These are phyloP conservation scores for Annulohypoxylon maeteangense DNA, from an alignment of 495 filamentous ascomycete genomes.

Conservation along the genomic window DNA sequence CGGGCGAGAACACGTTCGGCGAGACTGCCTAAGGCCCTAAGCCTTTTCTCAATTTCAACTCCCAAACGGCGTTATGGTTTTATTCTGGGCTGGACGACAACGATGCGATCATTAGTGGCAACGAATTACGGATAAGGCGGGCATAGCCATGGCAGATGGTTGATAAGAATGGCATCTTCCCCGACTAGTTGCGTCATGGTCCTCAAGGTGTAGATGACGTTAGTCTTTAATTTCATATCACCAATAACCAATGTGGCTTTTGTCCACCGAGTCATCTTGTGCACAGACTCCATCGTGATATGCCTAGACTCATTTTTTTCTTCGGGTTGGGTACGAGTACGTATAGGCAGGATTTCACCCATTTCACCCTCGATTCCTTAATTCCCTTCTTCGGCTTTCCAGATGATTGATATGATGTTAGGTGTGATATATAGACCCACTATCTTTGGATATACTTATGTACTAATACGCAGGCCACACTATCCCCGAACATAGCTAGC, in stretches of 20 bases:
- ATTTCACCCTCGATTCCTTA: neutral
- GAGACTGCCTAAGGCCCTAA: conserved; percentile 48
- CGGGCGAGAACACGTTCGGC: conserved; percentile 99
- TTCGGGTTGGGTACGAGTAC: neutral
- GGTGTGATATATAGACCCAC: neutral
- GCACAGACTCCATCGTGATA: neutral
- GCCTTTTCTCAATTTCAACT: conserved; percentile 10
- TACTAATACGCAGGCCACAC: neutral
- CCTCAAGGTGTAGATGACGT: conserved; percentile 30
- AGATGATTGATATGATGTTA: neutral
- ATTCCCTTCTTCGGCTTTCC: neutral
- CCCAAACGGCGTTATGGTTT: conserved; percentile 41
- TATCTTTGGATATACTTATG: neutral
- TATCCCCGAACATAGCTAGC: neutral
- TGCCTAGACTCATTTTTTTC: neutral
- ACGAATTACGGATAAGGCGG: conserved; percentile 38
- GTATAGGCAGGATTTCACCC: neutral
- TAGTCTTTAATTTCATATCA: conserved; percentile 35
- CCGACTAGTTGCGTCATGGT: conserved; percentile 20
- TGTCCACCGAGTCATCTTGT: conserved; percentile 13
- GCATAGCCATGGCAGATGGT: conserved; percentile 27
- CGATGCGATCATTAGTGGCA: conserved; percentile 36
- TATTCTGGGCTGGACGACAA: conserved; percentile 39
- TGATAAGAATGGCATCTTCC: conserved; percentile 25
- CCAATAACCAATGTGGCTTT: conserved; percentile 36